These are phyloP conservation scores for Yarrowia porcina DNA, from an alignment of 805 yeast species.

Conservation along the genomic window DNA sequence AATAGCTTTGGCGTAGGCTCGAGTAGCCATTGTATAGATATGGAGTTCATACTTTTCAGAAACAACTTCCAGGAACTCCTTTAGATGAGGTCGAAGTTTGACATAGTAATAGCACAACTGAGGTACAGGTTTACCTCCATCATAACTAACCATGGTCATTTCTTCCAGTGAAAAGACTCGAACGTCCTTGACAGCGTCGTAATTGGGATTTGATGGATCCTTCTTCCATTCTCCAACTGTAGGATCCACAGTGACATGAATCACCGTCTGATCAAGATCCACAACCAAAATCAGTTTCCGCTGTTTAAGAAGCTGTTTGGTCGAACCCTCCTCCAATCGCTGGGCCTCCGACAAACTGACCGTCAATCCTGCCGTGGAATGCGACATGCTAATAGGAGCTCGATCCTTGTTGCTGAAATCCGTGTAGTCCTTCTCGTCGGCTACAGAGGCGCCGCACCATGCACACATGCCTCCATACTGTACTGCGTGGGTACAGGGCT, in stretches of 20 bases:
- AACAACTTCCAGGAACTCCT: conserved; percentile 64
- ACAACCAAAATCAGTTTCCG: conserved; percentile 83
- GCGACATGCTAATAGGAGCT: conserved; percentile 85
- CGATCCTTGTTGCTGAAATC: conserved; percentile 66
- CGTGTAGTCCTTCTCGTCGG: conserved; percentile 63
- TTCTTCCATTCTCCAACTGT: conserved; percentile 95
- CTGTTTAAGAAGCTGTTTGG: conserved; percentile 56
- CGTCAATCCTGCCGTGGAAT: conserved; percentile 78
- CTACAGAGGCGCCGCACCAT: conserved; percentile 74
- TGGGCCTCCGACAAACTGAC: conserved; percentile 85
- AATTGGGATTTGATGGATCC: conserved; percentile 81
- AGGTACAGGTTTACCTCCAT: conserved; percentile 43
- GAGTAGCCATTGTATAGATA: conserved; percentile 96
- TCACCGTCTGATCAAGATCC: conserved; percentile 94
- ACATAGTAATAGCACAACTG: conserved; percentile 79
- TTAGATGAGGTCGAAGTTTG: conserved; percentile 83
- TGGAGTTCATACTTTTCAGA: conserved; percentile 78
- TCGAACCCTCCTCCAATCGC: conserved; percentile 67
- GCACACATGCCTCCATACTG: conserved; percentile 96
- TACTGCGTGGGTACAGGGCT: conserved; percentile 87
- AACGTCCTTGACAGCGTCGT: conserved; percentile 80
- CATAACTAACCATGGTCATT: conserved; percentile 39
- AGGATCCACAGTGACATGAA: conserved; percentile 97
- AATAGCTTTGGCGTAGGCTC: conserved; percentile 85
- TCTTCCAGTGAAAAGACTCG: conserved; percentile 74